Percentiles rank a stretch among this genome's conserved stretches.
Evolutionary conservation across 306 rosid species (phyloP).

Genomic region (Cicer arietinum): DNA sequence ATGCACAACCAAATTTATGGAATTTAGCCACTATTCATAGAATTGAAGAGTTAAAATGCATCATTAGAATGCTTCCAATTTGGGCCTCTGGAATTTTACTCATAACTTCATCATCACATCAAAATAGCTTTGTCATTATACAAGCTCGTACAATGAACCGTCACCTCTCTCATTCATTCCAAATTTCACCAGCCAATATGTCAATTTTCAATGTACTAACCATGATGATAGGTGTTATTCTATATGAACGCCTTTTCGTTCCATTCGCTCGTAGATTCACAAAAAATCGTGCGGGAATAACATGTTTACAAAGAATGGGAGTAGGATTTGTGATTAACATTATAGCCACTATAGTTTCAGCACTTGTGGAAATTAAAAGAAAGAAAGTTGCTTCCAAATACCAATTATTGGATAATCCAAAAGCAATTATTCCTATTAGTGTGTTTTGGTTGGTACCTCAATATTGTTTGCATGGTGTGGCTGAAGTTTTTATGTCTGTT

Average conservation of each 20-base stretch:
- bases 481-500: conserved; percentile 70
- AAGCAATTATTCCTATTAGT: conserved; percentile 63
- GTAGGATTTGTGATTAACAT: conserved; percentile 43
- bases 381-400: conserved; percentile 55
- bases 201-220: conserved; percentile 63
- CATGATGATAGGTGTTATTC: conserved; percentile 57
- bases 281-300: conserved; percentile 61
- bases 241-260: conserved; percentile 70
- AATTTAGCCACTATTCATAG: conserved; percentile 69
- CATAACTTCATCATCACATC: conserved; percentile 58
- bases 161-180: conserved; percentile 51
- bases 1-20: conserved; percentile 65
- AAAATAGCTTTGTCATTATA: conserved; percentile 59
- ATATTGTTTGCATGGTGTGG: conserved; percentile 61
- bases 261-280: conserved; percentile 62
- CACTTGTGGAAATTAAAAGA: conserved; percentile 60
- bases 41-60: conserved; percentile 76
- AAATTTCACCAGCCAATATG: conserved; percentile 70
- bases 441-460: conserved; percentile 57
- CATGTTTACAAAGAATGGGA: conserved; percentile 50
- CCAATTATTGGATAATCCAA: conserved; percentile 59
- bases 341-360: conserved; percentile 31
- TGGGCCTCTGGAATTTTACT: conserved; percentile 71
- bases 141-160: conserved; percentile 85
- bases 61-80: conserved; percentile 75